A percentile compares a stretch with the other conserved stretches of the same genome.
These are phyloP conservation scores for Verticillium albo-atrum DNA, from an alignment of 2,329 filamentous ascomycete genomes.

Conservation along the genomic window DNA sequence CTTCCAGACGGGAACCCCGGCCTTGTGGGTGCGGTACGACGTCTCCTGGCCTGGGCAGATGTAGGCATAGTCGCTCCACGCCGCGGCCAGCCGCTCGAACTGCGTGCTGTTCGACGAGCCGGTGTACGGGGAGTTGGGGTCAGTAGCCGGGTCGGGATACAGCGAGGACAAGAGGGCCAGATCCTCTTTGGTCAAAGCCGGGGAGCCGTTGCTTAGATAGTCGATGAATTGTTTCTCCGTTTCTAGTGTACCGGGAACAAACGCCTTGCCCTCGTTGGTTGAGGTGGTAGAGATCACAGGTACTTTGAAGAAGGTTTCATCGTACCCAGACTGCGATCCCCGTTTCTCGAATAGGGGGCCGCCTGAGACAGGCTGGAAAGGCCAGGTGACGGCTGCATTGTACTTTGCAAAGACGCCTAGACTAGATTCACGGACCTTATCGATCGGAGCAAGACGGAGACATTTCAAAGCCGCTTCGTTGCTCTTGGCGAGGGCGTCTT, in stretches of 20 bases:
- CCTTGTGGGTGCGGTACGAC: slow-evolving; percentile 28
- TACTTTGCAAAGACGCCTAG: slow-evolving; percentile 31
- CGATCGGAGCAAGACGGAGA: slow-evolving; percentile 28
- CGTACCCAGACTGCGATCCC: slow-evolving; percentile 33
- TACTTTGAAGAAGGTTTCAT: slow-evolving; percentile 29
- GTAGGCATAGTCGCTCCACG: slow-evolving; percentile 40
- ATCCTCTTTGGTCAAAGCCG: slow-evolving; percentile 22
- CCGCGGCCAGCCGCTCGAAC: slow-evolving; percentile 36
- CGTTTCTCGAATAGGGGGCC: slow-evolving; percentile 40
- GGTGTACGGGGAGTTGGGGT: slow-evolving; percentile 26
- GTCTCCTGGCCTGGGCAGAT: slow-evolving; percentile 39
- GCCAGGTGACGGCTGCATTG: slow-evolving; percentile 37
- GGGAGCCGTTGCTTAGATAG: slow-evolving; percentile 28
- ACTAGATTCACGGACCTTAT: slow-evolving; percentile 31
- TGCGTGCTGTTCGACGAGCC: slow-evolving; percentile 35
- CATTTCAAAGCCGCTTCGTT: slow-evolving; percentile 29
- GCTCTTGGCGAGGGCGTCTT: slow-evolving; percentile 21
- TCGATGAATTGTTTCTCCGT: slow-evolving; percentile 30
- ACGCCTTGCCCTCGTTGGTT: slow-evolving; percentile 31
- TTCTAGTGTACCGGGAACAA: slow-evolving; percentile 24
- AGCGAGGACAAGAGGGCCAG: slow-evolving; percentile 20
- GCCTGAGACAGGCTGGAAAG: slow-evolving; percentile 41
- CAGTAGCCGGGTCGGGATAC: slow-evolving; percentile 28
- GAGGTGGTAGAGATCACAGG: slow-evolving; percentile 29
- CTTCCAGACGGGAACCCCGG: slow-evolving; percentile 30